These are phyloP conservation scores for Hypoxylon rickii DNA, from an alignment of 495 filamentous ascomycete genomes.

Conservation along the genomic window DNA sequence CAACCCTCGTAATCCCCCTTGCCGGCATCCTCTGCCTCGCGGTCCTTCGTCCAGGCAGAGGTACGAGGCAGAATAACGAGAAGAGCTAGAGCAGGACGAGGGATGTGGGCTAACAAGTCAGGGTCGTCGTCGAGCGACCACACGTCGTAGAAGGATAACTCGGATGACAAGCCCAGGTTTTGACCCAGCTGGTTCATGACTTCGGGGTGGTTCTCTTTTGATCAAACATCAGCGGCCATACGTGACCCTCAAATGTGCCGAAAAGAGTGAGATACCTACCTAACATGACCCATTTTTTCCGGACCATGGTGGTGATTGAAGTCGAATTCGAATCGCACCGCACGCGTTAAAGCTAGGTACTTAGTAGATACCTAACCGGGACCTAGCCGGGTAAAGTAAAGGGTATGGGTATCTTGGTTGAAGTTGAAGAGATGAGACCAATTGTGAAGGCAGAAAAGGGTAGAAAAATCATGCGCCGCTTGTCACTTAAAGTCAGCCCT, in stretches of 20 bases:
- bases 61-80: conserved; percentile 77
- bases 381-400: too few relatives aligned
- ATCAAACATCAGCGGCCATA: background rate
- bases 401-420: too few relatives aligned
- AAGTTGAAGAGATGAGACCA: too few relatives aligned
- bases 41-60: conserved; percentile 61
- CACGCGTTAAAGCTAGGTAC: background rate
- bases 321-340: too few relatives aligned
- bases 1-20: conserved; percentile 30
- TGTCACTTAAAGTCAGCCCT: too few relatives aligned
- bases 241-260: background rate
- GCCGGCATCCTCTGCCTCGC: conserved; percentile 60
- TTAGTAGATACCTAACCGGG: too few relatives aligned
- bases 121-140: conserved; percentile 76
- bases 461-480: too few relatives aligned
- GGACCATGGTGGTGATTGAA: conserved; percentile 11
- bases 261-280: background rate
- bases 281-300: conserved; percentile 18
- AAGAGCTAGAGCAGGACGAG: conserved; percentile 73
- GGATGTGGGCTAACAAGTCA: conserved; percentile 70
- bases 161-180: conserved; percentile 67
- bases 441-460: too few relatives aligned
- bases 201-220: conserved; percentile 66
- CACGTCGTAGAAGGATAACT: conserved; percentile 79
- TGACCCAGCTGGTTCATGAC: conserved; percentile 75